Evolutionary conservation across 306 rosid genomes (phyloP).

Genomic region (Ceratonia siliqua): DNA sequence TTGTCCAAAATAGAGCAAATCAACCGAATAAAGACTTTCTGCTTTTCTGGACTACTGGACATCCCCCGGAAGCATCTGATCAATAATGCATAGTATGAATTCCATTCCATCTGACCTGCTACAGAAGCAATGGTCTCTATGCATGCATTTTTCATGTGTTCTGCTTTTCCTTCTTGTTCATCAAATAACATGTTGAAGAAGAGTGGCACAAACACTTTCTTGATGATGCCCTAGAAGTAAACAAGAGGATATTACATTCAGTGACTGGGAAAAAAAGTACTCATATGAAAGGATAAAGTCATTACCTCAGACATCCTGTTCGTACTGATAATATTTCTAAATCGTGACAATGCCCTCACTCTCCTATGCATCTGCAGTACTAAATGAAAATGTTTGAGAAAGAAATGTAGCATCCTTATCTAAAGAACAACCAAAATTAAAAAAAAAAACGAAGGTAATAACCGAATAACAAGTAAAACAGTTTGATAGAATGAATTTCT

Average conservation of each 20-base stretch:
- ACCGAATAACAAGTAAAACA: slow-evolving; percentile 18
- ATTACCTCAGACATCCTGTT: slow-evolving; percentile 72
- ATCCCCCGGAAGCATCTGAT: slow-evolving; percentile 72
- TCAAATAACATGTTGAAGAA: slow-evolving; percentile 82
- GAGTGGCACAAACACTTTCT: slow-evolving; percentile 74
- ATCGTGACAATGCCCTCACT: slow-evolving; percentile 76
- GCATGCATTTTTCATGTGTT: slow-evolving; percentile 78
- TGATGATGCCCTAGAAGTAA: slow-evolving; percentile 59
- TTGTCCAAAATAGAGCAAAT: slow-evolving; percentile 81
- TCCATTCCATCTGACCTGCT: slow-evolving; percentile 83
- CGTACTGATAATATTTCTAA: slow-evolving; percentile 54
- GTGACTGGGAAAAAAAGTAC: slow-evolving; percentile 24
- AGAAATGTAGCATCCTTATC: not conserved
- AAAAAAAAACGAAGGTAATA: too few relatives aligned
- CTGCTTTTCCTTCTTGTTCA: slow-evolving; percentile 66
- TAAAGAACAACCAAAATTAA: slow-evolving; percentile 21
- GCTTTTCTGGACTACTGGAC: slow-evolving; percentile 59
- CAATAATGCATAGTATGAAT: slow-evolving; percentile 73
- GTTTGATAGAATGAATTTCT: not conserved
- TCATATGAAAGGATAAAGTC: slow-evolving; percentile 15
- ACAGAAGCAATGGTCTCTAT: slow-evolving; percentile 84
- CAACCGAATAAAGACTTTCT: slow-evolving; percentile 64
- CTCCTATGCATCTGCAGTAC: slow-evolving; percentile 75
- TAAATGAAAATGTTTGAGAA: slow-evolving; percentile 12
- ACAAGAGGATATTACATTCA: slow-evolving; percentile 30